A percentile compares a stretch with the other conserved stretches of the same genome.
These are phyloP conservation scores for Alternaria arborescens DNA, from an alignment of 2,329 filamentous ascomycete species.

Conservation along the genomic window DNA sequence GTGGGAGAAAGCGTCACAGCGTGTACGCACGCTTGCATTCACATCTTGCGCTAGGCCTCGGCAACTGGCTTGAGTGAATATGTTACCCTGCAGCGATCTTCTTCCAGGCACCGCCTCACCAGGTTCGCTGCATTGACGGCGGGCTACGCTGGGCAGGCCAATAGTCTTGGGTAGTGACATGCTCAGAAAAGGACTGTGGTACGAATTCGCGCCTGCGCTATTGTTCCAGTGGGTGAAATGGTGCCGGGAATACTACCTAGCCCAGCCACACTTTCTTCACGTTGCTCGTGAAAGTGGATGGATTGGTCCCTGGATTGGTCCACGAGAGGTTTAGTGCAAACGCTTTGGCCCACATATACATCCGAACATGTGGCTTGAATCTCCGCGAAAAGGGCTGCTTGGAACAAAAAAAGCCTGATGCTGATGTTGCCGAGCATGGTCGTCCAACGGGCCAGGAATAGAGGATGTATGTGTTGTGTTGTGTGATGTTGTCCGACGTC, in stretches of 20 bases:
- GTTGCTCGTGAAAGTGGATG: not conserved
- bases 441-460: not conserved
- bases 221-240: not conserved
- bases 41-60: constrained; percentile 4
- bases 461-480: not conserved
- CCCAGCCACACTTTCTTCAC: constrained; percentile 1
- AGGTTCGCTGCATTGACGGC: constrained; percentile 1
- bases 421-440: not conserved
- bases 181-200: not conserved
- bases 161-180: not conserved
- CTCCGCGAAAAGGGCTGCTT: not conserved
- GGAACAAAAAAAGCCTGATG: not conserved
- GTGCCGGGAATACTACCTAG: not conserved
- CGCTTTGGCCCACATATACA: not conserved
- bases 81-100: constrained; percentile 9
- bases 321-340: not conserved
- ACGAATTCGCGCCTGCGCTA: not conserved
- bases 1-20: not conserved
- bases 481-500: not conserved
- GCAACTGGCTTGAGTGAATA: constrained; percentile 11
- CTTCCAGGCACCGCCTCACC: constrained; percentile 12
- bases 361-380: constrained; percentile 1
- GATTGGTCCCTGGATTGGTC: not conserved
- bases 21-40: constrained; percentile 1
- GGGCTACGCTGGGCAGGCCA: not conserved